These are phyloP conservation scores for Podospora comata DNA, from an alignment of 495 filamentous ascomycete genomes.

Conservation along the genomic window DNA sequence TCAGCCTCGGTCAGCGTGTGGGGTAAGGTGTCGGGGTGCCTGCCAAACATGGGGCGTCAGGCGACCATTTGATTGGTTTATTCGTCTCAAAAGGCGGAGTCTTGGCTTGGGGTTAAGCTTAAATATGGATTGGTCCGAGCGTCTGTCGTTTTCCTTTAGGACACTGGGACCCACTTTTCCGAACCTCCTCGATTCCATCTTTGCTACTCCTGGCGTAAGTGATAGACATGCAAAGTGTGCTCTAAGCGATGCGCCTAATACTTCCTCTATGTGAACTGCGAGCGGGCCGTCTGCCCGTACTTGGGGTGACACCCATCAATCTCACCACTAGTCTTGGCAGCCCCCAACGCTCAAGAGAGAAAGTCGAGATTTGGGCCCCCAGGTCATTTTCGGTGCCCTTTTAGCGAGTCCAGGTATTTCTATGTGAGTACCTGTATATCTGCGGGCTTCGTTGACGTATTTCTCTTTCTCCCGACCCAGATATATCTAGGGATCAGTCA, in stretches of 20 bases:
- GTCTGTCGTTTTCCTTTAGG: constrained; percentile 12
- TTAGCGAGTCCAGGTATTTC: background rate
- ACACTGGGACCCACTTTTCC: background rate
- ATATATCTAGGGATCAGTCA: background rate
- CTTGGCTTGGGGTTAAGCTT: constrained; percentile 26
- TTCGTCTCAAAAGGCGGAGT: constrained; percentile 22
- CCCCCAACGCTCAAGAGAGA: background rate
- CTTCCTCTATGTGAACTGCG: background rate
- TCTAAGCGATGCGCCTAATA: background rate
- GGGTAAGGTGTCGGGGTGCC: constrained; percentile 9
- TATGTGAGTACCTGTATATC: background rate
- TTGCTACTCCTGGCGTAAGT: background rate
- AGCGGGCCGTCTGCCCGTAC: background rate
- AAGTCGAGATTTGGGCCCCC: background rate
- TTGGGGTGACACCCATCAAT: background rate
- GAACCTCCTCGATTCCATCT: background rate
- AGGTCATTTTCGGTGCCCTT: background rate
- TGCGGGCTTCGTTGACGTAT: background rate
- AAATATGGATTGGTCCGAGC: constrained; percentile 14
- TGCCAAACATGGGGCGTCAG: constrained; percentile 10
- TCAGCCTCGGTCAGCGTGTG: background rate
- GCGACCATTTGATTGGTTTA: constrained; percentile 13
- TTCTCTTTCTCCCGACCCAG: background rate
- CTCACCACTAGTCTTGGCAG: background rate
- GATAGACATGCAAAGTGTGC: background rate